phyloP scores from a whole-genome alignment of 2,329 filamentous ascomycete genomes.

The Penicillium occitanis region DNA sequence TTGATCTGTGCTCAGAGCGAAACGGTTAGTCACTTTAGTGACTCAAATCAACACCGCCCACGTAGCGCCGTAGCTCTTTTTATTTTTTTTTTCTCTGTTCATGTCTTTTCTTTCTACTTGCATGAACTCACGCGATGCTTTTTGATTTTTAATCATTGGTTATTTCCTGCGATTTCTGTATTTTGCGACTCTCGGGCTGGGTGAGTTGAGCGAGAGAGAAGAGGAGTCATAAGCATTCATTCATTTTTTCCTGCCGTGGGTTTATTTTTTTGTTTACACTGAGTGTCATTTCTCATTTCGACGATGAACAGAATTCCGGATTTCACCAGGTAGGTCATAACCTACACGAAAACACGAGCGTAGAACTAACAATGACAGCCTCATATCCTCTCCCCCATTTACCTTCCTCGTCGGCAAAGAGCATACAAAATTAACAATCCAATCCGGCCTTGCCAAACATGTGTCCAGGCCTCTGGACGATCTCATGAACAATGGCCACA shows the following conservation, averaged over 20 bases:
- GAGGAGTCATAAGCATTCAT: background rate
- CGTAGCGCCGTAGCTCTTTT: conserved; percentile 32
- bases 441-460: conserved; percentile 46
- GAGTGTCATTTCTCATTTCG: background rate
- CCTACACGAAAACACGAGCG: background rate
- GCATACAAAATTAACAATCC: conserved; percentile 49
- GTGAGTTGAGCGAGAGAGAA: conserved; percentile 2
- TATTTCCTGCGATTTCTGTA: background rate
- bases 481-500: conserved; percentile 49
- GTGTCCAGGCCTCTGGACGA: conserved; percentile 46
- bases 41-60: conserved; percentile 36
- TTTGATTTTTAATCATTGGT: conserved; percentile 2
- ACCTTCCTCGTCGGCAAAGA: conserved; percentile 49
- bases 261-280: background rate
- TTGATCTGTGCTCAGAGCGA: conserved; percentile 14
- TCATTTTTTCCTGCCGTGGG: background rate
- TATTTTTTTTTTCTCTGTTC: conserved; percentile 11
- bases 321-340: conserved; percentile 34
- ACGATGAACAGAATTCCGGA: conserved; percentile 33
- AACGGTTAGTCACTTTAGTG: conserved; percentile 7
- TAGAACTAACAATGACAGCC: conserved; percentile 30
- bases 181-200: background rate
- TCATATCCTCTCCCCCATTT: conserved; percentile 46
- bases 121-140: conserved; percentile 14
- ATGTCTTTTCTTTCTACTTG: conserved; percentile 17